These are phyloP conservation scores for Borovskyia barvae DNA, from an alignment of 208 protist species.

Conservation along the genomic window DNA sequence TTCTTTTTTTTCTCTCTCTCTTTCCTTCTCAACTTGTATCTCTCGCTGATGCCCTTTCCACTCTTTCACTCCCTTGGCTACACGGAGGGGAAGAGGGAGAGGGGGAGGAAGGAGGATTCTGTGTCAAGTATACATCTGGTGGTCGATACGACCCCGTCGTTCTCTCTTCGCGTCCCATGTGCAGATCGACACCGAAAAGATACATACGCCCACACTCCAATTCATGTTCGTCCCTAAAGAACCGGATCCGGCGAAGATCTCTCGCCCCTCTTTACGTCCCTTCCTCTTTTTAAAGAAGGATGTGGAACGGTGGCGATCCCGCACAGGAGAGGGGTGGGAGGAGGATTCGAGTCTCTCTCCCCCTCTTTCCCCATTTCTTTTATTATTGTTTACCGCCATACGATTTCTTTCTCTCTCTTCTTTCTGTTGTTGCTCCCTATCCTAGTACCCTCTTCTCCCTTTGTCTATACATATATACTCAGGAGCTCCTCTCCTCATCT, in stretches of 20 bases:
- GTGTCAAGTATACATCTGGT: no score
- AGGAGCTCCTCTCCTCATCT: background rate
- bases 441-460: background rate
- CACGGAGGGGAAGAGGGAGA: no score
- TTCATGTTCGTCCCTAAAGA: no score
- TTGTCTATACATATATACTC: background rate
- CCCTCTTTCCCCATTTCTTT: background rate
- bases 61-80: slow-evolving; percentile 1
- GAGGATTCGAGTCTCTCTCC: background rate
- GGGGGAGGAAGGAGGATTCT: no score
- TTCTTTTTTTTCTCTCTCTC: slow-evolving; percentile 11
- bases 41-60: background rate
- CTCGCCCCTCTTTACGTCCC: no score
- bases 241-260: no score
- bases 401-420: slow-evolving; percentile 4
- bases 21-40: background rate
- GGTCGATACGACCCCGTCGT: no score
- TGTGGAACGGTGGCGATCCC: background rate
- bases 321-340: background rate
- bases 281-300: no score
- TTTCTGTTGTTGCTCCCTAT: background rate
- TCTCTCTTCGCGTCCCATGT: no score
- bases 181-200: no score
- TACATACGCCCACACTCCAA: no score
- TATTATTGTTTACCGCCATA: no score